phyloP scores from a whole-genome alignment of 179 eudicot species.

The Actinidia polygama region DNA sequence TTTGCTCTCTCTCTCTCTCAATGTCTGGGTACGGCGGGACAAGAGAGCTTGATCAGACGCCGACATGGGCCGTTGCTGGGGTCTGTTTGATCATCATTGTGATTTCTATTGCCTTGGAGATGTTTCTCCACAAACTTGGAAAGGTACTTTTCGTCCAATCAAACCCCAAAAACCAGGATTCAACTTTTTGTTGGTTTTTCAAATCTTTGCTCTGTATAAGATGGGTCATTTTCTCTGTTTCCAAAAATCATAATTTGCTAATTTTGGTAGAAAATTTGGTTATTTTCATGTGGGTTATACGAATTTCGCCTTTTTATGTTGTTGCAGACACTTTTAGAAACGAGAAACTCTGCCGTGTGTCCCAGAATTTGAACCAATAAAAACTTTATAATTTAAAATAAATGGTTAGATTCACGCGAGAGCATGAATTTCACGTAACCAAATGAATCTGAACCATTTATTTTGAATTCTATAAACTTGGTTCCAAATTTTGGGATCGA shows the following conservation, averaged over 20 bases:
- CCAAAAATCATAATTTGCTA: not conserved
- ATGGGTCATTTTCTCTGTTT: not conserved
- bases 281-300: not conserved
- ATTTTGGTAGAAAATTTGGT: not conserved
- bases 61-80: slow-evolving; percentile 88
- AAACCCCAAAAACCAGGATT: not conserved
- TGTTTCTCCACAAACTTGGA: slow-evolving; percentile 61
- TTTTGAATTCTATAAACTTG: too few species aligned
- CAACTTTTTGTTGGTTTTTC: not conserved
- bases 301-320: too few species aligned
- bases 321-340: too few species aligned
- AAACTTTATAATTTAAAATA: too few species aligned
- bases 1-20: not conserved
- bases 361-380: too few species aligned
- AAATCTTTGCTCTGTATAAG: not conserved
- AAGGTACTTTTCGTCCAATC: slow-evolving; percentile 28
- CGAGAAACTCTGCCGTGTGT: too few species aligned
- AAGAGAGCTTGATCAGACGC: slow-evolving; percentile 71
- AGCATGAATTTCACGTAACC: too few species aligned
- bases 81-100: slow-evolving; percentile 71
- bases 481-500: too few species aligned
- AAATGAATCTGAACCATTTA: too few species aligned
- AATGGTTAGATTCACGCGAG: too few species aligned
- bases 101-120: slow-evolving; percentile 65
- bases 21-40: slow-evolving; percentile 21